phyloP scores from a whole-genome alignment of 1,284 basidiomycete genomes.

The Sanghuangporus baumii region DNA sequence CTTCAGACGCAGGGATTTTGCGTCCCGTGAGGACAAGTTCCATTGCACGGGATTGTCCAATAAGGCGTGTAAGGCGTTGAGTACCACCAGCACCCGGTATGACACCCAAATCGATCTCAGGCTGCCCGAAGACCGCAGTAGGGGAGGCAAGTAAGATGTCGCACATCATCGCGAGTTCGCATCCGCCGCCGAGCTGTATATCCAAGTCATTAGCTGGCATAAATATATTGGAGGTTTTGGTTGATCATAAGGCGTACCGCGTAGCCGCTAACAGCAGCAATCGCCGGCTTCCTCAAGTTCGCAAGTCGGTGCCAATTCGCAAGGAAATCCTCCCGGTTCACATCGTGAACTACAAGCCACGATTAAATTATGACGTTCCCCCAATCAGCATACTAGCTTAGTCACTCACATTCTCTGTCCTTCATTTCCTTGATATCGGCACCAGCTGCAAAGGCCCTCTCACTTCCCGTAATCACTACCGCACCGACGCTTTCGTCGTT shows the following conservation, averaged over 20 bases:
- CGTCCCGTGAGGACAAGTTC: constrained; percentile 91
- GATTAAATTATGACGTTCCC: background rate
- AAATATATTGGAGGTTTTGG: background rate
- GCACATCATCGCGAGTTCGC: constrained; percentile 94
- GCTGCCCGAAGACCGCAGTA: constrained; percentile 91
- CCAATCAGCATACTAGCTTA: background rate
- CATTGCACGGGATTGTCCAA: constrained; percentile 96
- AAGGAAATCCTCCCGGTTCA: constrained; percentile 87
- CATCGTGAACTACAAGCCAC: constrained; percentile 61
- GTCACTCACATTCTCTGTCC: constrained; percentile 74
- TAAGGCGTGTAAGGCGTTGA: constrained; percentile 77
- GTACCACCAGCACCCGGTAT: constrained; percentile 90
- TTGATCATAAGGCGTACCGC: constrained; percentile 47
- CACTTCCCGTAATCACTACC: constrained; percentile 91
- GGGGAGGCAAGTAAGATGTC: constrained; percentile 97
- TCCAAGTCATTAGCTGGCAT: background rate
- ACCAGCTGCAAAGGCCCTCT: constrained; percentile 91
- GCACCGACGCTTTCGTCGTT: constrained; percentile 70
- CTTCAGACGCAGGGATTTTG: constrained; percentile 76
- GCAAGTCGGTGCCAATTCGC: constrained; percentile 82
- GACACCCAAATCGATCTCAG: constrained; percentile 95
- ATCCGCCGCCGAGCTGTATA: constrained; percentile 85
- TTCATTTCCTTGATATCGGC: constrained; percentile 95
- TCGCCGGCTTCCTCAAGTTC: constrained; percentile 84
- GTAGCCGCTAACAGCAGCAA: constrained; percentile 94